A percentile compares a stretch with the other conserved stretches of the same genome.
Conservation (phyloP, 108 stramenopile species). For the Fistulifera pelliculosa region DNA sequence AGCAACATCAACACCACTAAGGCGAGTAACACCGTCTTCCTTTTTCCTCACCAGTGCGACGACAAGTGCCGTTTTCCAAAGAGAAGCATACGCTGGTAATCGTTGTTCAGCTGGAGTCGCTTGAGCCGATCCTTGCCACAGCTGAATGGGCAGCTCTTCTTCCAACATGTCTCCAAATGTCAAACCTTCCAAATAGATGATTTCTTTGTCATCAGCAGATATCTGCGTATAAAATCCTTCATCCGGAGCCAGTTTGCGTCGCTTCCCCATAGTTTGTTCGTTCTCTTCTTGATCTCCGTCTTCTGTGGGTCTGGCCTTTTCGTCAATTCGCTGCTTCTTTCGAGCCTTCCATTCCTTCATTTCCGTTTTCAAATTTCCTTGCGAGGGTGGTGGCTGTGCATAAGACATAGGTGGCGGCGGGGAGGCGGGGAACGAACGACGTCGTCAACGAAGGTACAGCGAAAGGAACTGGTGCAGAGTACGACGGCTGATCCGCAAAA, state of each 20-base stretch:
- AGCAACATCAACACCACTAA: conserved; percentile 44
- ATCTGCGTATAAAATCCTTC: conserved; percentile 15
- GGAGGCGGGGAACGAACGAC: conserved; percentile 6
- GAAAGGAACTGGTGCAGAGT: neutral
- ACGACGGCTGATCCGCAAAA: neutral
- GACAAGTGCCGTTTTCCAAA: conserved; percentile 65
- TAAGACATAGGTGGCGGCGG: conserved; percentile 12
- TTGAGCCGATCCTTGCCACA: conserved; percentile 54
- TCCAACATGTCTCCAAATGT: conserved; percentile 51
- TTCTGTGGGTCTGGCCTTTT: neutral
- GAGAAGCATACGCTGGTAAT: conserved; percentile 26
- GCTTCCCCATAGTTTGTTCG: neutral
- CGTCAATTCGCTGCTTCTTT: conserved; percentile 19
- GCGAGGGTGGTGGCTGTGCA: neutral
- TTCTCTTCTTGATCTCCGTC: conserved; percentile 15
- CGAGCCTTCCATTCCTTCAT: conserved; percentile 41
- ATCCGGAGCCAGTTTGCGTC: conserved; percentile 7
- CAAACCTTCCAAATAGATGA: conserved; percentile 58
- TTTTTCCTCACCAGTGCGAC: conserved; percentile 12
- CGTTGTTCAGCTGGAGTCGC: conserved; percentile 40
- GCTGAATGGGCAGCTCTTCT: conserved; percentile 74
- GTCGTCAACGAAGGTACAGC: neutral
- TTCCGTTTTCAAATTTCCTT: conserved; percentile 13
- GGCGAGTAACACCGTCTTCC: conserved; percentile 5
- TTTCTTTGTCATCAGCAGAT: conserved; percentile 1